Conservation (phyloP, 306 rosid genomes). For the Alnus glutinosa region DNA sequence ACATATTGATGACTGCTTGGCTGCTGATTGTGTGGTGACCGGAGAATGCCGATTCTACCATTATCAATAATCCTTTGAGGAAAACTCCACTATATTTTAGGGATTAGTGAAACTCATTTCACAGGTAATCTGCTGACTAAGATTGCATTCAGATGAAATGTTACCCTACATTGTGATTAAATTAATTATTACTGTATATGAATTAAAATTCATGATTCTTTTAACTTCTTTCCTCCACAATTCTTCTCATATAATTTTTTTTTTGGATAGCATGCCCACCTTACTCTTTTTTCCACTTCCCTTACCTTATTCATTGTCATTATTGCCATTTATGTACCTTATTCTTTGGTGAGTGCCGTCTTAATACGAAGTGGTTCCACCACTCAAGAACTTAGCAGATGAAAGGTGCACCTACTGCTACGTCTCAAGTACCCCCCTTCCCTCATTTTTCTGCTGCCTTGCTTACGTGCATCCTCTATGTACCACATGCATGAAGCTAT, state of each 20-base stretch:
- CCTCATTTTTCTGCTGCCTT: too few relatives aligned
- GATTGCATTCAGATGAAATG: not conserved
- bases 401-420: not conserved
- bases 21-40: slow-evolving; percentile 2
- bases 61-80: not conserved
- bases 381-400: not conserved
- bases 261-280: not conserved
- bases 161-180: not conserved
- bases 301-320: not conserved
- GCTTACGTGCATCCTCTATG: not conserved
- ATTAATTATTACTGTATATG: not conserved
- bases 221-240: not conserved
- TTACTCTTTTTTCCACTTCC: not conserved
- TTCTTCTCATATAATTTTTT: not conserved
- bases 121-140: not conserved
- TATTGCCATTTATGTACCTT: not conserved
- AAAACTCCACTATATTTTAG: not conserved
- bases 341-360: not conserved
- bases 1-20: slow-evolving; percentile 21
- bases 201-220: not conserved
- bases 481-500: not conserved
- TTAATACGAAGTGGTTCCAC: not conserved
- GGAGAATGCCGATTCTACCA: not conserved
- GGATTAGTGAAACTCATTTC: not conserved
- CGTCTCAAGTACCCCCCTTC: not conserved